These are phyloP conservation scores for Spizellomyces sp. DNA, from an alignment of 192 early-diverging fungal genomes.

Conservation along the genomic window DNA sequence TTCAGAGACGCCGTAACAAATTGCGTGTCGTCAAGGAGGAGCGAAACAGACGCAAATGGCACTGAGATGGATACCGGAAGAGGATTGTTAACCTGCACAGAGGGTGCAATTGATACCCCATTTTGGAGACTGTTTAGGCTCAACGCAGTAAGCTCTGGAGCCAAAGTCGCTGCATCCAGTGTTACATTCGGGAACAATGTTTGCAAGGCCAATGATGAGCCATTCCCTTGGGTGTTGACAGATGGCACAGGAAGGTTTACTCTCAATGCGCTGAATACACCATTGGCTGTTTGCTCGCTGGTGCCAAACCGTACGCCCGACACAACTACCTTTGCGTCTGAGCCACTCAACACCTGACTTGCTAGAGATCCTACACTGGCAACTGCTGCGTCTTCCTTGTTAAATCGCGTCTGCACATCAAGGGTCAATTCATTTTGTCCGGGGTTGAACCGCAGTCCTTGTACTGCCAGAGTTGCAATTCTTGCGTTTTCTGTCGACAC, in stretches of 20 bases:
- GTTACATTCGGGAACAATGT: conserved; percentile 21
- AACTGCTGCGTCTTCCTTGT: neutral
- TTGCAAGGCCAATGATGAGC: neutral
- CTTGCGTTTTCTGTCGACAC: conserved; percentile 1
- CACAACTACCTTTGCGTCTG: conserved; percentile 4
- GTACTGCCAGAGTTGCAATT: neutral
- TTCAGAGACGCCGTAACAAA: conserved; percentile 6
- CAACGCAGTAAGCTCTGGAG: conserved; percentile 11
- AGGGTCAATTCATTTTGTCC: conserved; percentile 10
- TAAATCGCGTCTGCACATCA: neutral
- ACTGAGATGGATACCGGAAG: conserved; percentile 16
- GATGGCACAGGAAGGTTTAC: conserved; percentile 3
- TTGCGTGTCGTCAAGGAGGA: neutral
- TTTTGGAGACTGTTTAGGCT: neutral
- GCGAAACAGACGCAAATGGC: conserved; percentile 1
- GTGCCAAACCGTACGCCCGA: conserved; percentile 18
- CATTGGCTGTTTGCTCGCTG: conserved; percentile 6
- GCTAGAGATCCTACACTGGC: neutral
- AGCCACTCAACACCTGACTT: neutral
- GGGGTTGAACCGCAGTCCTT: conserved; percentile 7
- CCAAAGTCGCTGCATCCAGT: neutral
- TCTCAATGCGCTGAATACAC: conserved; percentile 9
- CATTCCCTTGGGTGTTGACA: neutral
- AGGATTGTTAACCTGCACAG: conserved; percentile 8
- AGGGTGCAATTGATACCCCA: conserved; percentile 9